Conservation (phyloP, 768 basidiomycete species). For the Lanmaoa pseudosensibilis region DNA sequence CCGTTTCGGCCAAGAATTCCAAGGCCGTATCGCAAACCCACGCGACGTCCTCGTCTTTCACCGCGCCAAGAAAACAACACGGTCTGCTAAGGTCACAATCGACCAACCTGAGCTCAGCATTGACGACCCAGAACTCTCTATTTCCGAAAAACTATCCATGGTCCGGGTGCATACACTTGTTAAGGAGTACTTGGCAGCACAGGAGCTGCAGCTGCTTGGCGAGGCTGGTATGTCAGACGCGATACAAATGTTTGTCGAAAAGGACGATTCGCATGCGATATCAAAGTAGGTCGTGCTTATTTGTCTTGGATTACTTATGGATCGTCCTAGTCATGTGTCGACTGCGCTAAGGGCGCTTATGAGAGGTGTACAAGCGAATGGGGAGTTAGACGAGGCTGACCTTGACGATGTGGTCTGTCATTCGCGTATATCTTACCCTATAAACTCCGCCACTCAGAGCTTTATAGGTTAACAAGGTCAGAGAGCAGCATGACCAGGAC, state of each 20-base stretch:
- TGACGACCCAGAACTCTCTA: constrained; percentile 67
- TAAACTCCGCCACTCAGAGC: background rate
- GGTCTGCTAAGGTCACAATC: constrained; percentile 55
- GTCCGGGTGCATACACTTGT: constrained; percentile 89
- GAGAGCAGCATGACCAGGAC: constrained; percentile 65
- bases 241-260: constrained; percentile 94
- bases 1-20: constrained; percentile 95
- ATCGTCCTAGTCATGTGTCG: constrained; percentile 59
- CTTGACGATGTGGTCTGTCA: constrained; percentile 67
- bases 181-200: constrained; percentile 86
- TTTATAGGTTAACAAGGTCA: constrained; percentile 63
- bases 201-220: constrained; percentile 88
- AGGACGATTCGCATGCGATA: constrained; percentile 95
- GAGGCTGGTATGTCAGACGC: constrained; percentile 93
- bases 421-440: background rate
- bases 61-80: constrained; percentile 62
- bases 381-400: constrained; percentile 68
- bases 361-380: constrained; percentile 65
- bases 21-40: constrained; percentile 89
- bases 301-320: background rate
- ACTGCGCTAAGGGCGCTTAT: constrained; percentile 59
- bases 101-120: constrained; percentile 82
- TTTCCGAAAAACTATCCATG: constrained; percentile 73
- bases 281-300: constrained; percentile 56
- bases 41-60: constrained; percentile 91